A percentile compares a stretch with the other conserved stretches of the same genome.
Evolutionary conservation across 257 asterid genomes (phyloP).

Genomic region (Vinca minor): DNA sequence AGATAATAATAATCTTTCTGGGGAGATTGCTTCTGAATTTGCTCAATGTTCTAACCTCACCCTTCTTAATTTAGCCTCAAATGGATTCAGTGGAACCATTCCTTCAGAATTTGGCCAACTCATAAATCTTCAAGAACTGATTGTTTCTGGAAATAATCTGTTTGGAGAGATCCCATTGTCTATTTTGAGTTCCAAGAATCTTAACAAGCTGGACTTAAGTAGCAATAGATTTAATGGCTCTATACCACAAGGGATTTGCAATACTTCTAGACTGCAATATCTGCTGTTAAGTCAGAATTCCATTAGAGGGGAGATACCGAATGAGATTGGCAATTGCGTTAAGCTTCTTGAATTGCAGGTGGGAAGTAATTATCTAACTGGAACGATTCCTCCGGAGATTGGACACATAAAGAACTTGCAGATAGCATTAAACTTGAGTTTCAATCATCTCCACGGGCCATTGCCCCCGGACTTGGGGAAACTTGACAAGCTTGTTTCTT

Average conservation of each 20-base stretch:
- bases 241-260: conserved; percentile 64
- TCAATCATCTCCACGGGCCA: conserved; percentile 62
- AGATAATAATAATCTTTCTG: conserved; percentile 66
- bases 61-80: conserved; percentile 83
- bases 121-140: conserved; percentile 68
- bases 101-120: conserved; percentile 75
- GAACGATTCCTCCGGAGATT: conserved; percentile 76
- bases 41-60: conserved; percentile 68
- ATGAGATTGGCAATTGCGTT: conserved; percentile 73
- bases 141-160: conserved; percentile 57
- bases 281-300: conserved; percentile 56
- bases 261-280: conserved; percentile 66
- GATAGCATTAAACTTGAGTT: conserved; percentile 74
- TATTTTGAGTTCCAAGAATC: conserved; percentile 53
- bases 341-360: conserved; percentile 74
- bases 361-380: conserved; percentile 63
- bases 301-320: conserved; percentile 66
- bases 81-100: conserved; percentile 57
- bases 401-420: conserved; percentile 83
- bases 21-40: conserved; percentile 70
- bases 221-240: conserved; percentile 62
- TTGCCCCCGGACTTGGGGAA: conserved; percentile 79
- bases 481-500: conserved; percentile 83
- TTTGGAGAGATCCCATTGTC: conserved; percentile 70
- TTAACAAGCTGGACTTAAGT: conserved; percentile 83